A percentile compares a stretch with the other conserved stretches of the same genome.
These are phyloP conservation scores for Macrophomina pseudophaseolina DNA, from an alignment of 2,329 filamentous ascomycete genomes.

Conservation along the genomic window DNA sequence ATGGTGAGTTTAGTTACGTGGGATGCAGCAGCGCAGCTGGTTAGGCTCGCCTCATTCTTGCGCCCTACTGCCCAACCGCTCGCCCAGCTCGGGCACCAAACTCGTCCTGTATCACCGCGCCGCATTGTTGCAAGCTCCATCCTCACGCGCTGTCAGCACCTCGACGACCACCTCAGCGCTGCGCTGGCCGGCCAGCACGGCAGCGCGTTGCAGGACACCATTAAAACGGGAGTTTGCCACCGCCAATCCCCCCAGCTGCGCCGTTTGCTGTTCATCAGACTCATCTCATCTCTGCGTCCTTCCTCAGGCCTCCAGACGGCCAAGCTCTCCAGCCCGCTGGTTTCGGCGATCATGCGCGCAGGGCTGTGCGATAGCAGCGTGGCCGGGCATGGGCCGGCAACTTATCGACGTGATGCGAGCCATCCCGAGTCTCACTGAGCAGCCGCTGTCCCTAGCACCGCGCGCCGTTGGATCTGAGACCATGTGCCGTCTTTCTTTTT, in stretches of 20 bases:
- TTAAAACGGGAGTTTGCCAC: slow-evolving; percentile 25
- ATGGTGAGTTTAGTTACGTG: background rate
- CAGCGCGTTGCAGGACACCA: slow-evolving; percentile 1
- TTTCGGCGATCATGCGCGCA: slow-evolving; percentile 11
- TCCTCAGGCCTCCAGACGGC: slow-evolving; percentile 22
- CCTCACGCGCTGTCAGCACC: slow-evolving; percentile 14
- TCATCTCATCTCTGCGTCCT: background rate
- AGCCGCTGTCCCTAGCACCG: slow-evolving; percentile 5
- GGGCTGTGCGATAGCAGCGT: slow-evolving; percentile 6
- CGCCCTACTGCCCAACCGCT: slow-evolving; percentile 23
- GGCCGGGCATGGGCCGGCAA: slow-evolving; percentile 4
- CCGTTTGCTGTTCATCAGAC: slow-evolving; percentile 12
- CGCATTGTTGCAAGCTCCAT: slow-evolving; percentile 10
- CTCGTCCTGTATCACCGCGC: slow-evolving; percentile 7
- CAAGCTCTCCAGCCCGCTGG: slow-evolving; percentile 2
- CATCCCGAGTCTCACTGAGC: slow-evolving; percentile 2
- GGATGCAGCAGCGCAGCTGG: slow-evolving; percentile 6
- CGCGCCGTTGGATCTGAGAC: slow-evolving; percentile 17
- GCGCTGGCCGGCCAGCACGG: slow-evolving; percentile 17
- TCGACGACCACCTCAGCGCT: slow-evolving; percentile 20
- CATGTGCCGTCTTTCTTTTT: slow-evolving; percentile 4
- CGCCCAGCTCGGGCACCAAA: slow-evolving; percentile 22
- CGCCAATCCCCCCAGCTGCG: slow-evolving; percentile 22
- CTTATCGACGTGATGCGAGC: slow-evolving; percentile 17
- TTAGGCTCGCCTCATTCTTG: slow-evolving; percentile 24